Conservation (phyloP, 2,329 filamentous ascomycete genomes). For the Phialophora expanda region DNA sequence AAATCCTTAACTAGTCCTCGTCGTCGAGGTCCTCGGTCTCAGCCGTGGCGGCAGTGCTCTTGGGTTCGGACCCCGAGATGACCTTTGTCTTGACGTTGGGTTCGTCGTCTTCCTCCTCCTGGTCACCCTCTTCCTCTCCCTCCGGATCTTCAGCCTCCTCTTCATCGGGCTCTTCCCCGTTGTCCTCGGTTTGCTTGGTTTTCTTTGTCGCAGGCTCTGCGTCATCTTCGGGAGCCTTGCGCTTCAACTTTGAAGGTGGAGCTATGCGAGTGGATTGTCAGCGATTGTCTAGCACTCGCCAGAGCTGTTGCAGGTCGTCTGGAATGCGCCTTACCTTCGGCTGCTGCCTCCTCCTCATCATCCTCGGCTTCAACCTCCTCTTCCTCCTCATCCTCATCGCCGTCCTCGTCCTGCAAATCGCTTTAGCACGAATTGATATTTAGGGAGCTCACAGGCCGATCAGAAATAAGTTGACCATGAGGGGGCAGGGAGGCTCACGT, state of each 20-base stretch:
- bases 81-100: slow-evolving; percentile 38
- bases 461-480: background rate
- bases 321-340: slow-evolving; percentile 28
- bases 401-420: slow-evolving; percentile 41
- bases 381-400: slow-evolving; percentile 42
- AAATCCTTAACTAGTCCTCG: slow-evolving; percentile 29
- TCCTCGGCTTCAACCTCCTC: slow-evolving; percentile 33
- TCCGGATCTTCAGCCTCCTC: slow-evolving; percentile 34
- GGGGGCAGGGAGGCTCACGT: slow-evolving; percentile 24
- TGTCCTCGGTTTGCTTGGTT: slow-evolving; percentile 30
- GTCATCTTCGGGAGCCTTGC: slow-evolving; percentile 37
- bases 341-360: slow-evolving; percentile 33
- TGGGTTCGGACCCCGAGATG: slow-evolving; percentile 31
- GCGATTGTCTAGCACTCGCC: slow-evolving; percentile 4
- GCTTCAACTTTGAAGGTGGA: slow-evolving; percentile 36
- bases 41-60: slow-evolving; percentile 28
- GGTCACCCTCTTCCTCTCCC: slow-evolving; percentile 30
- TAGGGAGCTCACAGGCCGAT: slow-evolving; percentile 38
- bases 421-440: slow-evolving; percentile 41
- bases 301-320: background rate
- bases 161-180: slow-evolving; percentile 32
- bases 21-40: slow-evolving; percentile 36
- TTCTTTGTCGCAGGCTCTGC: slow-evolving; percentile 35
- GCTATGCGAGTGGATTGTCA: slow-evolving; percentile 18
- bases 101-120: slow-evolving; percentile 32